phyloP scores from a whole-genome alignment of 257 asterid genomes.

The Handroanthus guayacan region DNA sequence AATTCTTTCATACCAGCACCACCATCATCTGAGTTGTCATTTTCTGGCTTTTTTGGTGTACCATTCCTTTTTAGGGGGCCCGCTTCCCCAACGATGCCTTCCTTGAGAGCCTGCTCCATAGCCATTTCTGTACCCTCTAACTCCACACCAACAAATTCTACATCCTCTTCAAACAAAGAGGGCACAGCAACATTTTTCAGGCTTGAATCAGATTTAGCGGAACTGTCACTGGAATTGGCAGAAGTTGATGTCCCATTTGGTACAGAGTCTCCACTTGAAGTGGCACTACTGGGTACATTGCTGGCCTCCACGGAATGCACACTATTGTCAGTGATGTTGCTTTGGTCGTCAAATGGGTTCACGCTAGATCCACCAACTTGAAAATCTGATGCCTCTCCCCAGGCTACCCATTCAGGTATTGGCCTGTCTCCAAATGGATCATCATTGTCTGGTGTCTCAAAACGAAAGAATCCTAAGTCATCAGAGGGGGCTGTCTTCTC shows the following conservation, averaged over 20 bases:
- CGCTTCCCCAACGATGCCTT: slow-evolving; percentile 95
- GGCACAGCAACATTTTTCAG: slow-evolving; percentile 60
- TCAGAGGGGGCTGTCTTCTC: slow-evolving; percentile 49
- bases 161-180: slow-evolving; percentile 93
- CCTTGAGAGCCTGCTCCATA: slow-evolving; percentile 92
- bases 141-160: slow-evolving; percentile 96
- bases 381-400: slow-evolving; percentile 77
- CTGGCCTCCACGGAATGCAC: slow-evolving; percentile 40
- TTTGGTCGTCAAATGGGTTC: slow-evolving; percentile 74
- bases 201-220: slow-evolving; percentile 49
- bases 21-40: slow-evolving; percentile 60
- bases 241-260: slow-evolving; percentile 57
- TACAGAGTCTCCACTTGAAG: slow-evolving; percentile 49
- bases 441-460: slow-evolving; percentile 70
- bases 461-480: slow-evolving; percentile 63
- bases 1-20: slow-evolving; percentile 71
- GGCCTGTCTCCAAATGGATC: slow-evolving; percentile 85
- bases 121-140: slow-evolving; percentile 81
- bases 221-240: slow-evolving; percentile 44
- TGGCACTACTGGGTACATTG: slow-evolving; percentile 39
- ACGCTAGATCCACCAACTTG: slow-evolving; percentile 64
- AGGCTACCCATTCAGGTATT: slow-evolving; percentile 94
- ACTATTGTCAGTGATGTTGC: slow-evolving; percentile 34
- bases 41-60: slow-evolving; percentile 54
- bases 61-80: slow-evolving; percentile 69